Percentiles rank a stretch among this genome's conserved stretches.
Conservation (phyloP, 1,284 basidiomycete genomes). For the Pseudozyma pruni region DNA sequence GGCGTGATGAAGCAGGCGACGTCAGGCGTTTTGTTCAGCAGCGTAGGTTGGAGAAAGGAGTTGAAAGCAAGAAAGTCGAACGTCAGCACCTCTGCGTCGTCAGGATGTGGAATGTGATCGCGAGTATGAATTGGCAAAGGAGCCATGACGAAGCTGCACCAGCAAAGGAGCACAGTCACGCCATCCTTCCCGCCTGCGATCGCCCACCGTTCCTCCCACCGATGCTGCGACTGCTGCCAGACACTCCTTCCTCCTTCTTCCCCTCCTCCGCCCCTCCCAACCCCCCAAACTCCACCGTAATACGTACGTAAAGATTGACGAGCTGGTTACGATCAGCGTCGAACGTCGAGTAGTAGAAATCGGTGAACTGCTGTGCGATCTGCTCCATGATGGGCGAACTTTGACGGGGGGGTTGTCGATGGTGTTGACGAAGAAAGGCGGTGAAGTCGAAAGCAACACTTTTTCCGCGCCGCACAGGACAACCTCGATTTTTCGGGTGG, state of each 20-base stretch:
- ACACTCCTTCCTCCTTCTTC: background rate
- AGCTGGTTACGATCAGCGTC: conserved; percentile 74
- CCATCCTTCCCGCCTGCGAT: no score
- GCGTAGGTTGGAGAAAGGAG: no score
- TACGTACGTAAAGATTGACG: conserved; percentile 78
- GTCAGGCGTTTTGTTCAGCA: no score
- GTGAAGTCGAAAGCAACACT: conserved; percentile 9
- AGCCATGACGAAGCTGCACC: no score
- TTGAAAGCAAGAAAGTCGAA: no score
- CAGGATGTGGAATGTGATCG: background rate
- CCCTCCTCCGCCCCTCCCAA: background rate
- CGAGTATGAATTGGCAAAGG: no score
- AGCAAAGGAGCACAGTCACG: no score
- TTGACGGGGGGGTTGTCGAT: background rate
- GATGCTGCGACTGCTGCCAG: background rate
- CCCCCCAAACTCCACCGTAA: background rate
- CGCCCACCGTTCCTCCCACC: no score
- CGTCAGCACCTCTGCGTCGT: no score
- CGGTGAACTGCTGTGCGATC: conserved; percentile 65
- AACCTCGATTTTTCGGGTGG: background rate
- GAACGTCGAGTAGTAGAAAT: conserved; percentile 72
- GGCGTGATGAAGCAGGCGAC: no score
- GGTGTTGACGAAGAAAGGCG: background rate
- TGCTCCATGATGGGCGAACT: conserved; percentile 54
- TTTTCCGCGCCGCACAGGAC: background rate